Evolutionary conservation across 2,329 filamentous ascomycete genomes (phyloP).

Genomic region (Lasiodiplodia citricola): DNA sequence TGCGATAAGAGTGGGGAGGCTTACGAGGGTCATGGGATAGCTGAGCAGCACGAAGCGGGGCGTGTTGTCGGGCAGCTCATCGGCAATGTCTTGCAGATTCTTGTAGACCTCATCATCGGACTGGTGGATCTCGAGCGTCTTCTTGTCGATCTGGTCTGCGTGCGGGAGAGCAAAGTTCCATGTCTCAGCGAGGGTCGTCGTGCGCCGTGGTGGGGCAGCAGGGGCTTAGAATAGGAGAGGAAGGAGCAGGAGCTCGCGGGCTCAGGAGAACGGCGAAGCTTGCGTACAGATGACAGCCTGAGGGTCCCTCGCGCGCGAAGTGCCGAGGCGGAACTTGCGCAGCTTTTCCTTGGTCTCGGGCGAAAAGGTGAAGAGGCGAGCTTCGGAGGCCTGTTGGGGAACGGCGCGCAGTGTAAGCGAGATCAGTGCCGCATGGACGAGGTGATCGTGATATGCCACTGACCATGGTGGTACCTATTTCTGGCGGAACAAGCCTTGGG

Average conservation of each 20-base stretch:
- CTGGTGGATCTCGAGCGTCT: conserved; percentile 85
- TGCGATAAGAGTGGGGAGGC: conserved; percentile 34
- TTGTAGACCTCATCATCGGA: conserved; percentile 82
- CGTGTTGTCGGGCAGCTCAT: conserved; percentile 90
- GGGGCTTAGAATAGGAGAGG: conserved; percentile 26
- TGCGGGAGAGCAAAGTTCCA: conserved; percentile 24
- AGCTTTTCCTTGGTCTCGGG: conserved; percentile 86
- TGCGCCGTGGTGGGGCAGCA: conserved; percentile 19
- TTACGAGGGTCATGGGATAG: conserved; percentile 85
- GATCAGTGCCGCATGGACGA: conserved; percentile 19
- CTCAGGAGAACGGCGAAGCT: conserved; percentile 20
- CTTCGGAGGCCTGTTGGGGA: conserved; percentile 70
- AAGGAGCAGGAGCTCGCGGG: conserved; percentile 17
- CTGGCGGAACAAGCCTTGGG: conserved; percentile 5
- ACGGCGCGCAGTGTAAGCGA: conserved; percentile 16
- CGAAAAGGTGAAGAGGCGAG: conserved; percentile 90
- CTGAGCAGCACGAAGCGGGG: conserved; percentile 89
- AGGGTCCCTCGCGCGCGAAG: conserved; percentile 82
- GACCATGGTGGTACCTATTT: conserved; percentile 22
- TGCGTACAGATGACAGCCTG: conserved; percentile 92
- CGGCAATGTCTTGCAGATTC: conserved; percentile 77
- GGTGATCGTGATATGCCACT: conserved; percentile 26
- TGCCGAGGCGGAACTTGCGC: conserved; percentile 91
- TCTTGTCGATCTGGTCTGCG: conserved; percentile 86
- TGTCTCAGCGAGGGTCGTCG: conserved; percentile 36